Conservation (phyloP, 352 stramenopile species). For the Pythium rhizo-oryzae region DNA sequence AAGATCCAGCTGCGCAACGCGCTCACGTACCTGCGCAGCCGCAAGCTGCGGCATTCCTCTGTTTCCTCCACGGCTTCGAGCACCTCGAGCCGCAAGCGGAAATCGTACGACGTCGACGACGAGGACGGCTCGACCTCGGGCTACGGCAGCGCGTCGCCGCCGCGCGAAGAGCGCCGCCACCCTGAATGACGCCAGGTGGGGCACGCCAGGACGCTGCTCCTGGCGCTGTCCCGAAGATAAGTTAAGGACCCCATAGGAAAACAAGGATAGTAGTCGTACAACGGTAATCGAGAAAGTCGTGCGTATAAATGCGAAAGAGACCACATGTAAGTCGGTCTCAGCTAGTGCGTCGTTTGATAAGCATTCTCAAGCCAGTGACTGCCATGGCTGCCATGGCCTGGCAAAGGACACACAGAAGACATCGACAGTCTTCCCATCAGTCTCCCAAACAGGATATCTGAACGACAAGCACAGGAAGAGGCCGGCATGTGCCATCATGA, state of each 20-base stretch:
- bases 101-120: constrained; percentile 33
- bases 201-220: constrained; percentile 8
- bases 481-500: no score
- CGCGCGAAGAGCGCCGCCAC: constrained; percentile 55
- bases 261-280: neutral
- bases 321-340: no score
- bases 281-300: neutral
- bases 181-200: constrained; percentile 41
- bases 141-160: constrained; percentile 56
- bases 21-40: constrained; percentile 79
- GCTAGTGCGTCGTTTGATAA: no score
- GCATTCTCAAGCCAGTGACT: no score
- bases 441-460: no score
- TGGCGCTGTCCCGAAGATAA: constrained; percentile 25
- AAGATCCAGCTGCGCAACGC: constrained; percentile 85
- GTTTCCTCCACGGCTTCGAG: constrained; percentile 25
- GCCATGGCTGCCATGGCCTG: no score
- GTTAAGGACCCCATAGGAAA: constrained; percentile 4
- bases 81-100: constrained; percentile 40
- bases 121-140: constrained; percentile 44
- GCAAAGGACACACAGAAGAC: no score
- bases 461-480: no score
- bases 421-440: no score
- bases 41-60: constrained; percentile 50
- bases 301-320: no score